Base-by-base conservation (phyloP, 495 filamentous ascomycete species). In the Pseudomonodictys pantanalensis region DNA sequence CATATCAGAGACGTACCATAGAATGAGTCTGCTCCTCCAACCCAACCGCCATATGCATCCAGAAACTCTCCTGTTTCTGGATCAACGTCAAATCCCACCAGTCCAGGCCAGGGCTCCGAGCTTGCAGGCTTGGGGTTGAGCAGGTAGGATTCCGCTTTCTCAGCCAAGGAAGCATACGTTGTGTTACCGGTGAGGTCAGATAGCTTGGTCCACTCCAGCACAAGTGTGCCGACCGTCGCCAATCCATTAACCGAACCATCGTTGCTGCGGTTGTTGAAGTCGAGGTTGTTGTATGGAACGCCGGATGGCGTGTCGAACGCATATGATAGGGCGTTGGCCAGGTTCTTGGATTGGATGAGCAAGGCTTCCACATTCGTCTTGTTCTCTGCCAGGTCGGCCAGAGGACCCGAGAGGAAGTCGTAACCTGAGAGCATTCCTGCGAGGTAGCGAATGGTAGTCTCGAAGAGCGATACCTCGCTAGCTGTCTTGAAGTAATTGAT, bases 391-490 rank as follows among this genome's bases (percentile, higher is more conserved):
- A 86, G 69, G 11, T 78, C 51, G n/a, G 80, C 70, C 25, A 87
- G 75, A 6, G 89, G 88, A 0, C 88, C 89, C 7, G 71, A 87
- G 24, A 96, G 72, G 62, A 96, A 79, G 68, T 95, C 91, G 69
- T 93, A 91, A 6, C 83, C 91, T 8, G 91, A 88, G 39, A 95
- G 62, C 62, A 96, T 76, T 17, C 91, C 91, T 15, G 78, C 90
- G 2, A 95, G 75, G 63, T 95, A 96, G 3, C 90, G 86, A 66
- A 96, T 96, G 2, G 89, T 95, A 2, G 90, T 96, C 73, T 96
- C 90, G 58, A 96, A 96, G 26, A 96, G 73, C 54, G 86, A 91
- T 59, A 95, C 83, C 12, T 74, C 75, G 6, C 71, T 72, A 1
- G 67, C 54, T 3, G 87, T 86, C 17, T 72, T 75, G 48, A 78